phyloP scores from a whole-genome alignment of 306 rosid species.

The Glycine latifolia region DNA sequence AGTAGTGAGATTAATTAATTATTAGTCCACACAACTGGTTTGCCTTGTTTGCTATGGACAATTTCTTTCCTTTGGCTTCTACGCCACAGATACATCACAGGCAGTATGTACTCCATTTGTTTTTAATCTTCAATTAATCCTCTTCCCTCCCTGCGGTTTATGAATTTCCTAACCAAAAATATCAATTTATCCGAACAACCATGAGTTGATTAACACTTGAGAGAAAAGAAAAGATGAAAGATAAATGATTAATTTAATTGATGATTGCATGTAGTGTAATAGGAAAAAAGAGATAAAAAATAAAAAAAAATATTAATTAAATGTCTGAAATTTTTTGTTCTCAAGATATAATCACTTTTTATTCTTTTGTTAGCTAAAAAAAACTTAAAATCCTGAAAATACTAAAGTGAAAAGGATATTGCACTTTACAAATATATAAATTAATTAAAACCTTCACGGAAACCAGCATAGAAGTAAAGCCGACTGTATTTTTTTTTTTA shows the following conservation, averaged over 20 bases:
- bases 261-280: no score
- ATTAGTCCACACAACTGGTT: conserved; percentile 23
- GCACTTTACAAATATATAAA: not conserved
- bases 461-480: not conserved
- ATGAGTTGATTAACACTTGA: no score
- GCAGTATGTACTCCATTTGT: not conserved
- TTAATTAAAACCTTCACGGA: not conserved
- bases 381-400: not conserved
- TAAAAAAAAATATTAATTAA: no score
- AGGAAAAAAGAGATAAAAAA: no score
- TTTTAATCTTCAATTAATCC: not conserved
- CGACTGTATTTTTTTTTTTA: not conserved
- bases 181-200: no score
- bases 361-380: not conserved
- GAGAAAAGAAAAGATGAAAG: no score
- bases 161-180: no score
- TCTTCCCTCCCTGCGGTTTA: not conserved
- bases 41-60: conserved; percentile 45
- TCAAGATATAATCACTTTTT: no score
- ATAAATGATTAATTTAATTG: no score
- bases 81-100: conserved; percentile 50
- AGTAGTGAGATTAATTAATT: not conserved
- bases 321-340: no score
- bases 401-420: not conserved
- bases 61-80: conserved; percentile 58